Conservation (phyloP, 805 yeast genomes). For the Saturnispora mendoncae region DNA sequence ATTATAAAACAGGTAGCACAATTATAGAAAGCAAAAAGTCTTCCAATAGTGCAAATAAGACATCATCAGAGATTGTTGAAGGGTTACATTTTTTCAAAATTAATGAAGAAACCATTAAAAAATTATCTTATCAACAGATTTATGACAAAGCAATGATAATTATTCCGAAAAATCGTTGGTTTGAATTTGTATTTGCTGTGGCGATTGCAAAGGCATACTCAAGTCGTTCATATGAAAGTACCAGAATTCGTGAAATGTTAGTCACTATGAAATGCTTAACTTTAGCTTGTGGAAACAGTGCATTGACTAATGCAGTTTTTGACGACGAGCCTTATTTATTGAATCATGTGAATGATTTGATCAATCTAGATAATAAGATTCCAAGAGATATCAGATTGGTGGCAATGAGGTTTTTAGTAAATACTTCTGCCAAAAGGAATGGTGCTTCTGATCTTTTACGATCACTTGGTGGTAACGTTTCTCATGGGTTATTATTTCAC, state of each 20-base stretch:
- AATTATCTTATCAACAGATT: conserved; percentile 49
- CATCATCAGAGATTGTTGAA: conserved; percentile 24
- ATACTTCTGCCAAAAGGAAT: conserved; percentile 54
- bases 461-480: conserved; percentile 75
- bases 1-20: conserved; percentile 31
- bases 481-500: conserved; percentile 75
- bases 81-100: conserved; percentile 46
- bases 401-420: conserved; percentile 60
- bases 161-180: conserved; percentile 57
- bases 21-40: conserved; percentile 7
- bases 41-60: background rate
- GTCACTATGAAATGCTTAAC: conserved; percentile 59
- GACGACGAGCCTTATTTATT: conserved; percentile 66
- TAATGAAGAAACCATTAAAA: conserved; percentile 47
- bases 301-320: conserved; percentile 55
- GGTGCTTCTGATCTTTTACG: conserved; percentile 74
- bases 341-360: conserved; percentile 58
- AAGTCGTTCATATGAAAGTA: conserved; percentile 40
- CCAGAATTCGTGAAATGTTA: conserved; percentile 48
- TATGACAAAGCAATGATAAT: conserved; percentile 49
- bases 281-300: conserved; percentile 52
- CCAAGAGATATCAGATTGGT: conserved; percentile 46
- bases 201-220: conserved; percentile 67
- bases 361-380: conserved; percentile 54
- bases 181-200: conserved; percentile 52